Conservation (phyloP, 2,329 filamentous ascomycete species). For the Graphilbum fragrans region DNA sequence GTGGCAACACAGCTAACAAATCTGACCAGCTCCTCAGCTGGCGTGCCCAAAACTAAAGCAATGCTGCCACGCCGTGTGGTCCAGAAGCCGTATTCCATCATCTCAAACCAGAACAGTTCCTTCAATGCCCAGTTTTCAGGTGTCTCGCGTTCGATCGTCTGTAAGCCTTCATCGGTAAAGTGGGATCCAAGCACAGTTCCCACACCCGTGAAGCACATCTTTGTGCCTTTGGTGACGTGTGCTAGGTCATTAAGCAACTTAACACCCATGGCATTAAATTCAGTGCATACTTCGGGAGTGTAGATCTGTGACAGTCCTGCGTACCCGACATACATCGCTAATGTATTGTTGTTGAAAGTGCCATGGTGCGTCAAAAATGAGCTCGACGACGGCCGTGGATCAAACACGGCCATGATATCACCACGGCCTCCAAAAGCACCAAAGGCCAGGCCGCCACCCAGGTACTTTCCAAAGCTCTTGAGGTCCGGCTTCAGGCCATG, state of each 20-base stretch:
- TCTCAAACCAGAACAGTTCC: too few species aligned
- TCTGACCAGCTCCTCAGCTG: too few species aligned
- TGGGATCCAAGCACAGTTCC: not conserved
- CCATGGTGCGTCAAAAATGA: constrained; percentile 37
- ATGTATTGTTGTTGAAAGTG: constrained; percentile 39
- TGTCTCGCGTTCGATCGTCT: too few species aligned
- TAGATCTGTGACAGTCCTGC: constrained; percentile 22
- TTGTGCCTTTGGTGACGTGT: constrained; percentile 14
- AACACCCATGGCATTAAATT: constrained; percentile 19
- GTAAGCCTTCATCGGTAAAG: too few species aligned
- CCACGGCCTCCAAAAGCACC: constrained; percentile 43
- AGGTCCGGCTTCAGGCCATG: constrained; percentile 36
- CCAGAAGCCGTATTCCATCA: too few species aligned
- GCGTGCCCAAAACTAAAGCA: too few species aligned
- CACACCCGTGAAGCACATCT: not conserved
- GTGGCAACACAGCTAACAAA: too few species aligned
- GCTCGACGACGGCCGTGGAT: constrained; percentile 40
- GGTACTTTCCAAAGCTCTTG: constrained; percentile 43
- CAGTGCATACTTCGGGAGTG: constrained; percentile 16
- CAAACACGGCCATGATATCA: constrained; percentile 62
- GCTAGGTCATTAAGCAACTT: constrained; percentile 18
- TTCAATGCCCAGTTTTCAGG: not conserved
- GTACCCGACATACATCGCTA: constrained; percentile 41
- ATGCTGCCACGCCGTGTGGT: too few species aligned
- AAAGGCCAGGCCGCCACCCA: constrained; percentile 46